Evolutionary conservation across 495 filamentous ascomycete genomes (phyloP).

Genomic region (Tetracladium marchalianum): DNA sequence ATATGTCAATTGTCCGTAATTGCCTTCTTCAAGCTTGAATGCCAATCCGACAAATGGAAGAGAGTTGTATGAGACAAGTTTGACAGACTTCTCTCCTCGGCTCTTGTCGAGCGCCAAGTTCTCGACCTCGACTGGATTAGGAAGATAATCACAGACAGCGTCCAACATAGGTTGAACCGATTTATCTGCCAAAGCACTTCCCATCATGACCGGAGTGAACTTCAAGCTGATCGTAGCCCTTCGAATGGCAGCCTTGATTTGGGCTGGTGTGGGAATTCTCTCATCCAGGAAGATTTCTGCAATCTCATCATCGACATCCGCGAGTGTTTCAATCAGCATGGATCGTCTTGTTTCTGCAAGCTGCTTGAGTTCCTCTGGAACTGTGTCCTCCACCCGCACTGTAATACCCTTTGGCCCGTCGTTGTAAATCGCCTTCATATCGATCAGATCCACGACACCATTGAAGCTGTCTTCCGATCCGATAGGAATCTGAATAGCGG

Average conservation of each 20-base stretch:
- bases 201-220: constrained; percentile 95
- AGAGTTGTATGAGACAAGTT: constrained; percentile 84
- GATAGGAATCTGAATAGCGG: constrained; percentile 92
- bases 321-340: constrained; percentile 87
- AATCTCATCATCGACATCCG: constrained; percentile 97
- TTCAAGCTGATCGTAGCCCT: constrained; percentile 78
- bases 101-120: constrained; percentile 82
- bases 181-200: constrained; percentile 90
- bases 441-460: constrained; percentile 88
- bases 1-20: constrained; percentile 97
- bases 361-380: constrained; percentile 66
- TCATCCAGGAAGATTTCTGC: constrained; percentile 94
- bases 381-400: constrained; percentile 59
- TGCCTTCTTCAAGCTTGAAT: constrained; percentile 98
- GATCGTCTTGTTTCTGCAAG: constrained; percentile 69
- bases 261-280: constrained; percentile 57
- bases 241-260: constrained; percentile 86
- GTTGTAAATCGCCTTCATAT: constrained; percentile 89
- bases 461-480: constrained; percentile 85
- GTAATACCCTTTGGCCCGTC: constrained; percentile 70
- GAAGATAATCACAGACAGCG: constrained; percentile 91
- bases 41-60: constrained; percentile 91
- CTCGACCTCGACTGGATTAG: constrained; percentile 83
- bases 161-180: constrained; percentile 95
- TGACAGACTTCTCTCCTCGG: constrained; percentile 67